phyloP scores from a whole-genome alignment of 441 rosid species.

The Gossypium davidsonii region DNA sequence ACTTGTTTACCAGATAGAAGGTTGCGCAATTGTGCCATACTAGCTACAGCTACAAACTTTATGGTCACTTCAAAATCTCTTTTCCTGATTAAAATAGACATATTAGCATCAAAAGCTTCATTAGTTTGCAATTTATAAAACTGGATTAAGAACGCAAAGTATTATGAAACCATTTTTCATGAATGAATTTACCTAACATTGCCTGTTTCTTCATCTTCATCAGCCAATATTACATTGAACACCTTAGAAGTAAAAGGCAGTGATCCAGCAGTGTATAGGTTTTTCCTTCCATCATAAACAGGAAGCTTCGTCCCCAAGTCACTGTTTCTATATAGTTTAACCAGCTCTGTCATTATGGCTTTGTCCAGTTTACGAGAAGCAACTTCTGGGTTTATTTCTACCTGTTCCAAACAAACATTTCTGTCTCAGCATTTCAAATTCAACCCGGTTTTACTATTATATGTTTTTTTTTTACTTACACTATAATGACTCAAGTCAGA shows the following conservation, averaged over 20 bases:
- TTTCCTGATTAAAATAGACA: constrained; percentile 18
- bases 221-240: constrained; percentile 26
- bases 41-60: constrained; percentile 37
- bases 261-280: constrained; percentile 40
- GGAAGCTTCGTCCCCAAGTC: constrained; percentile 43
- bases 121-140: not conserved
- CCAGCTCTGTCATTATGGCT: constrained; percentile 35
- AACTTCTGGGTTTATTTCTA: constrained; percentile 35
- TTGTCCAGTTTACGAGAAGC: constrained; percentile 29
- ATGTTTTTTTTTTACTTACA: constrained; percentile 21
- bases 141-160: not conserved
- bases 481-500: constrained; percentile 41
- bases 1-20: constrained; percentile 41
- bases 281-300: constrained; percentile 43
- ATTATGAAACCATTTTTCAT: not conserved
- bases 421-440: not conserved
- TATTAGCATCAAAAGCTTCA: not conserved
- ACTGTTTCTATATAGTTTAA: constrained; percentile 29
- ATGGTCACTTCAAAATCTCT: constrained; percentile 34
- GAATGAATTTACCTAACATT: constrained; percentile 23
- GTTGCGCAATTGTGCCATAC: constrained; percentile 27
- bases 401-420: constrained; percentile 25
- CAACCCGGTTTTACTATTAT: not conserved
- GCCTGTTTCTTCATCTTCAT: constrained; percentile 28
- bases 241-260: constrained; percentile 40